Base-by-base conservation (phyloP, 1,284 basidiomycete genomes). In the Ceratobasidium sp. region DNA sequence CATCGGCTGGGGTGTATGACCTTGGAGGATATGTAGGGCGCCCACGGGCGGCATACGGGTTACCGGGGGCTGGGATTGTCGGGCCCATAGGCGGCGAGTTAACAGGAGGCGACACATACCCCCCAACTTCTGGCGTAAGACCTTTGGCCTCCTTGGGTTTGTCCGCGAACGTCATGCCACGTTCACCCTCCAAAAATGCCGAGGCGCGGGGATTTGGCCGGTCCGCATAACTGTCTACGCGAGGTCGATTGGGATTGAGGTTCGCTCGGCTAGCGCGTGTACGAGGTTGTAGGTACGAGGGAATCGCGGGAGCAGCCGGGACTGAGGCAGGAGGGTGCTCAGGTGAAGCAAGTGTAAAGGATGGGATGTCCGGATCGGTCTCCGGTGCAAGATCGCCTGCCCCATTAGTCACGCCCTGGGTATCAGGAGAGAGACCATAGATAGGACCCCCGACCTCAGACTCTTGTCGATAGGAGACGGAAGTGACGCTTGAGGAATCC, bases 371-470 rank as follows among this genome's bases (percentile, higher is more conserved):
- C 54, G 66, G 66, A 23, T 58, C 36, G 21, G 54, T 58, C 58
- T 69, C 66, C 40, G 66, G 66, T n/a, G 54, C 66, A 44, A 69
- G 54, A 69, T 69, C 66, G 38, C 66, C 66, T 69, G 66, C 66
- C 54, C 66, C 66, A 53, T 69, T n/a, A n/a, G 42, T 30, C n/a
- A 69, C 28, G 4, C 16, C 66, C 42, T 69, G 53, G 14, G 18
- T 36, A 18, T 21, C 40, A 30, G 66, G 66, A 8, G 66, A 69
- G 42, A 69, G 38, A 2, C 51, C 66, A 48, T 46, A 61, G 38
- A 38, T 44, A 48, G 66, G 53, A 23, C 40, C 42, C 4, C 54
- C 48, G 28, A 58, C 48, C 18, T 69, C 66, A 25, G 66, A 69
- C 38, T 69, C 66, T 28, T 36, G 53, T 28, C 66, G 66, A 59